Percentiles rank a stretch among this genome's conserved stretches.
Conservation (phyloP, 768 basidiomycete species). For the Butyriboletus loyo region DNA sequence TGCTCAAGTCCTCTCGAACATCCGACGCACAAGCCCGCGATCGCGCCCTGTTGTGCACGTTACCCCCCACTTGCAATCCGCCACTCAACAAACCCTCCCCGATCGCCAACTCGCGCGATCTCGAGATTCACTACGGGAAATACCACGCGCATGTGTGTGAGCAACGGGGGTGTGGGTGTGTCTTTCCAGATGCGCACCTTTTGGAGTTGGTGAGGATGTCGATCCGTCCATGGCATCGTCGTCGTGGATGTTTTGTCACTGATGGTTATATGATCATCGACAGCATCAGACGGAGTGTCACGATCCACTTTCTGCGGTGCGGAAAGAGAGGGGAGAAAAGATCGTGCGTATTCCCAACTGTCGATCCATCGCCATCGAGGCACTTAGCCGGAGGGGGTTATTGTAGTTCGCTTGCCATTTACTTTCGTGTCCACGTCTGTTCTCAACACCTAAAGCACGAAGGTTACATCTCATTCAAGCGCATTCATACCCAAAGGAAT, state of each 20-base stretch:
- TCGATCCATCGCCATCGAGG: constrained; percentile 12
- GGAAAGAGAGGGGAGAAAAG: constrained; percentile 79
- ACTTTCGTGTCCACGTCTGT: constrained; percentile 52
- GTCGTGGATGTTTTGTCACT: not conserved
- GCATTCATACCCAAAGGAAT: constrained; percentile 85
- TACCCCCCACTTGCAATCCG: constrained; percentile 80
- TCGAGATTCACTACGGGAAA: constrained; percentile 80
- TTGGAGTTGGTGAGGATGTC: constrained; percentile 66
- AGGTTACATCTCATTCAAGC: constrained; percentile 78
- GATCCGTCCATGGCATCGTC: constrained; percentile 1
- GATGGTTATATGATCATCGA: constrained; percentile 5
- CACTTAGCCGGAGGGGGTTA: not conserved
- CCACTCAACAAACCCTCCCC: constrained; percentile 53
- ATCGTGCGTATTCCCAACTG: constrained; percentile 47
- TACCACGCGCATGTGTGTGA: constrained; percentile 85
- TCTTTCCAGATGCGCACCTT: constrained; percentile 81
- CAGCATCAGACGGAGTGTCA: constrained; percentile 87
- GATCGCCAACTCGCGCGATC: constrained; percentile 62
- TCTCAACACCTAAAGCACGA: constrained; percentile 70
- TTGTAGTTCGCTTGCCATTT: constrained; percentile 78
- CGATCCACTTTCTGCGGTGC: constrained; percentile 76
- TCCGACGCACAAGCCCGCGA: constrained; percentile 20
- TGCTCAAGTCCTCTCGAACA: constrained; percentile 33
- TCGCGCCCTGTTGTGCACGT: constrained; percentile 59
- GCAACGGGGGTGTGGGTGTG: constrained; percentile 62